phyloP scores from a whole-genome alignment of 1,284 basidiomycete genomes.

The Boletus smithii region DNA sequence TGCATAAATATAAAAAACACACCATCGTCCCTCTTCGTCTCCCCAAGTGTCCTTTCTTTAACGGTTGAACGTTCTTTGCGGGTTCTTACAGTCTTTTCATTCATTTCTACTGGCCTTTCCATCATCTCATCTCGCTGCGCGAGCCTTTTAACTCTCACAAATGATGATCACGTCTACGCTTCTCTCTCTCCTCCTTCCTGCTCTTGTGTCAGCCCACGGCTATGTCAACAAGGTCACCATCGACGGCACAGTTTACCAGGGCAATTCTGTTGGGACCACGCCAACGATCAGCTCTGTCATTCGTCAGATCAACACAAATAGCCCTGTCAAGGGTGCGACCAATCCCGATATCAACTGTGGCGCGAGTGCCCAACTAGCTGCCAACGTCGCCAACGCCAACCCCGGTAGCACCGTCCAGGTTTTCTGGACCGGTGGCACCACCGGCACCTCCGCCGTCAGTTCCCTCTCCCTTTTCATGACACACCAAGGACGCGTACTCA shows the following conservation, averaged over 20 bases:
- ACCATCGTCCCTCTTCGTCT: not conserved
- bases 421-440: slow-evolving; percentile 31
- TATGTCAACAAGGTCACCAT: slow-evolving; percentile 29
- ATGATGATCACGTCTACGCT: slow-evolving; percentile 19
- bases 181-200: slow-evolving; percentile 25
- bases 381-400: slow-evolving; percentile 36
- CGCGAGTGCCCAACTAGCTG: slow-evolving; percentile 35
- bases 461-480: not conserved
- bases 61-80: not conserved
- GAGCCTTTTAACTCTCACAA: no score
- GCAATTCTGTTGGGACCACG: slow-evolving; percentile 29
- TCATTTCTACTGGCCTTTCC: not conserved
- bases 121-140: slow-evolving; percentile 23
- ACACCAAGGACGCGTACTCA: not conserved
- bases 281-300: slow-evolving; percentile 28
- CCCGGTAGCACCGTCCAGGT: slow-evolving; percentile 39
- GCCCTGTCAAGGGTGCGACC: slow-evolving; percentile 41
- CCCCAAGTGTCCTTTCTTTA: not conserved
- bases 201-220: slow-evolving; percentile 33
- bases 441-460: slow-evolving; percentile 24
- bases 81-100: not conserved
- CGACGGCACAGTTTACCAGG: slow-evolving; percentile 34
- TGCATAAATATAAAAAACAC: not conserved
- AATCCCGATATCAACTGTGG: slow-evolving; percentile 42
- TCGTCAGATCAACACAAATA: slow-evolving; percentile 33